Evolutionary conservation across 2,329 filamentous ascomycete genomes (phyloP), one percentile per base, ranked within the genome.

Genomic region (Aspergillus sp.): DNA sequence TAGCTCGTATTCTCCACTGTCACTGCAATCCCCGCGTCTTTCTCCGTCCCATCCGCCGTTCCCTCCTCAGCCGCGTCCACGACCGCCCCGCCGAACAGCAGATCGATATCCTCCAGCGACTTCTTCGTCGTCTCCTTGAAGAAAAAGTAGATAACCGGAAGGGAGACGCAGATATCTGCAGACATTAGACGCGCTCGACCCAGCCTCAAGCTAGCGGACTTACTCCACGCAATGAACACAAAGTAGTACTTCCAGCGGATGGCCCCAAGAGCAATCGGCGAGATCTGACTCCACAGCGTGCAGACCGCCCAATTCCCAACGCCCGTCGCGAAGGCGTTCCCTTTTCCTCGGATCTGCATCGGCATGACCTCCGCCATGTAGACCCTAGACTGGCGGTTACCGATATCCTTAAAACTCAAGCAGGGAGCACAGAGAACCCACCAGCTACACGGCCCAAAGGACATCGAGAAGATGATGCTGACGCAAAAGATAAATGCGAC

Each of bases 281-380:
- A 70, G 3, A 76, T 67, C 45, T 79, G 74, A 5, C 67, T 67
- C 62, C 72, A 78, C 16, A 78, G 60, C 0, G 74, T 75, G 17
- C 69, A 68, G 11, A 77, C 69, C 3, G 73, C 58, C 72, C 72
- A 76, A 43, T 75, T 76, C 1, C 72, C 72, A 27, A 76, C 61
- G 29, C 65, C 71, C 0, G 72, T 74, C 0, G 72, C 70, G 40
- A 76, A 74, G 4, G 72, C 71, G 29, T 67, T 71, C 2, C 74
- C 74, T 14, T 68, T 64, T 4, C 71, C 71, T 19, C 78, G 73
- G 34, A 80, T 80, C 41, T 75, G 74, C 57, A 81, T 71, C 7
- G 78, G 76, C 54, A 77, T 75, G 38, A 82, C 73, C 52, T 82
- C 78, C 11, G 71, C 69, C 51, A 76, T 75, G 52, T 81, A 81